phyloP scores from a whole-genome alignment of 495 filamentous ascomycete species.

The Aspergillus panamensis region DNA sequence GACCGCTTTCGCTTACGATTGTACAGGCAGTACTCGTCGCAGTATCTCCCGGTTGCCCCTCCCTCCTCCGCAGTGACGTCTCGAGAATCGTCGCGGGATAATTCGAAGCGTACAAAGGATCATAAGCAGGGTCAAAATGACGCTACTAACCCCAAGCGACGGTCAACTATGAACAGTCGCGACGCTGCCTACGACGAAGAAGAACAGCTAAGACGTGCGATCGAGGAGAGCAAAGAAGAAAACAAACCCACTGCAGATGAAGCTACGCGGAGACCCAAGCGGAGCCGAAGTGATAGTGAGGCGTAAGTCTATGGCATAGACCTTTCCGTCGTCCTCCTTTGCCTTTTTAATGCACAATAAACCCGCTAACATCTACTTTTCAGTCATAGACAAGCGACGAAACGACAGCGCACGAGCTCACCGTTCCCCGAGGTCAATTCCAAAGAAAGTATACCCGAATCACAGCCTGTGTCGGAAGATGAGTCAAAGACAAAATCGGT shows the following conservation, averaged over 20 bases:
- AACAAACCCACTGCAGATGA: constrained; percentile 41
- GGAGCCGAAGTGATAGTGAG: constrained; percentile 87
- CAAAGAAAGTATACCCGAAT: constrained; percentile 46
- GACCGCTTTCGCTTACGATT: constrained; percentile 28
- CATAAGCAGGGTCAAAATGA: constrained; percentile 47
- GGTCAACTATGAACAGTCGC: constrained; percentile 96
- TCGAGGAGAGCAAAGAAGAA: constrained; percentile 90
- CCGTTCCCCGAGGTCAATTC: constrained; percentile 58
- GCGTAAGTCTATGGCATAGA: constrained; percentile 58
- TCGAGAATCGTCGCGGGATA: constrained; percentile 44
- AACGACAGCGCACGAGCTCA: constrained; percentile 73
- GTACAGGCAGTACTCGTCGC: constrained; percentile 60
- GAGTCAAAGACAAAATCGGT: constrained; percentile 47
- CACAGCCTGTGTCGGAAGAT: constrained; percentile 66
- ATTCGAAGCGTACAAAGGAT: constrained; percentile 46
- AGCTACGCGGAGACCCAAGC: constrained; percentile 65
- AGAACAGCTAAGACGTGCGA: constrained; percentile 79
- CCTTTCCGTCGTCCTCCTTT: background rate
- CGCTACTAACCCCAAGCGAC: constrained; percentile 60
- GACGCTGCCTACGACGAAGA: constrained; percentile 95
- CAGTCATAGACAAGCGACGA: constrained; percentile 54
- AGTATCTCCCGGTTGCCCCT: constrained; percentile 62
- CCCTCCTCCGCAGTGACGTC: constrained; percentile 44
- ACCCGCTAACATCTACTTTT: constrained; percentile 22
- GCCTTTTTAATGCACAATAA: background rate